Percentiles rank a stretch among this genome's conserved stretches.
These are phyloP conservation scores for Corylus americana DNA, from an alignment of 306 rosid genomes.

Conservation along the genomic window DNA sequence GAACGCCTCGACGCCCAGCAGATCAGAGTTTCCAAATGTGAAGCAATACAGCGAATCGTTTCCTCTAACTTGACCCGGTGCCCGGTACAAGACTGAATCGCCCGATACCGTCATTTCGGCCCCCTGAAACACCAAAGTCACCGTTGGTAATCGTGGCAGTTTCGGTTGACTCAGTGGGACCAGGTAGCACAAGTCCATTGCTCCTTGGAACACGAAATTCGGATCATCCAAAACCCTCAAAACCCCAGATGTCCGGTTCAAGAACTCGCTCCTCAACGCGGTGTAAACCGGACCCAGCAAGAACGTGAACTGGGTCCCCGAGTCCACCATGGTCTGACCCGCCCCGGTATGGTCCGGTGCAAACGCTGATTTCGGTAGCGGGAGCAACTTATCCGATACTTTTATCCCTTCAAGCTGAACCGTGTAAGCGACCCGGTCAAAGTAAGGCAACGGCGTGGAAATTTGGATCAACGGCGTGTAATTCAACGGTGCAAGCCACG, in stretches of 20 bases:
- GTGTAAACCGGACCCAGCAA: slow-evolving; percentile 72
- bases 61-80: slow-evolving; percentile 45
- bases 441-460: slow-evolving; percentile 68
- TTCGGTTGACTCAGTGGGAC: slow-evolving; percentile 36
- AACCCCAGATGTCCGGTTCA: slow-evolving; percentile 42
- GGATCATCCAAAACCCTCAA: slow-evolving; percentile 54
- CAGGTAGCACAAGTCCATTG: slow-evolving; percentile 73
- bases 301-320: slow-evolving; percentile 86
- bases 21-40: slow-evolving; percentile 84
- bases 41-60: slow-evolving; percentile 68
- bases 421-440: slow-evolving; percentile 75
- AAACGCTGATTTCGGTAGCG: slow-evolving; percentile 36
- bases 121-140: slow-evolving; percentile 65
- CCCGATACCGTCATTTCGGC: slow-evolving; percentile 64
- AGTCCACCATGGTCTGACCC: slow-evolving; percentile 88
- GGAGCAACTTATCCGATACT: slow-evolving; percentile 47
- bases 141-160: slow-evolving; percentile 50
- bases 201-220: slow-evolving; percentile 66
- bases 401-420: slow-evolving; percentile 58
- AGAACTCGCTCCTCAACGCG: slow-evolving; percentile 48
- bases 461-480: slow-evolving; percentile 68
- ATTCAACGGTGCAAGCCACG: slow-evolving; percentile 55
- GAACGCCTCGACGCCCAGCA: slow-evolving; percentile 72
- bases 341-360: slow-evolving; percentile 86
- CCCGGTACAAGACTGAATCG: slow-evolving; percentile 50